A percentile compares a stretch with the other conserved stretches of the same genome.
phyloP scores from a whole-genome alignment of 2,329 filamentous ascomycete genomes.

The Botryotinia narcissicola region DNA sequence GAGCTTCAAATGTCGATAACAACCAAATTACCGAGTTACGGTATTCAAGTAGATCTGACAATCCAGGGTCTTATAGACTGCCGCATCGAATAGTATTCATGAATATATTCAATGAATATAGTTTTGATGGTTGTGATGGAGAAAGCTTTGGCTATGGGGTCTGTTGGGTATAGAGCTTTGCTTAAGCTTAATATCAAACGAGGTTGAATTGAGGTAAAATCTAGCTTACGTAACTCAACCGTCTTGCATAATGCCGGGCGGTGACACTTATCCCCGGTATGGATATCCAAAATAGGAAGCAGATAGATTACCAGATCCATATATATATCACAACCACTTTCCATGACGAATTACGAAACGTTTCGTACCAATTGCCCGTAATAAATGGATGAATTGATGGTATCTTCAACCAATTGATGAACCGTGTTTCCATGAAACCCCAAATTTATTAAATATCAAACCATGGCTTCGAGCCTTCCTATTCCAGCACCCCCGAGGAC shows the following conservation, averaged over 20 bases:
- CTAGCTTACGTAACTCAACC: constrained; percentile 4
- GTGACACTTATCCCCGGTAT: not conserved
- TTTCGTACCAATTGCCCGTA: constrained; percentile 1
- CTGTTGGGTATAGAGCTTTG: constrained; percentile 15
- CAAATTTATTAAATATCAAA: constrained; percentile 13
- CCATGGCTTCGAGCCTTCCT: constrained; percentile 58
- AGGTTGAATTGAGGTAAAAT: constrained; percentile 14
- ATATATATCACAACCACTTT: constrained; percentile 17
- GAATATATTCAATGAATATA: not conserved
- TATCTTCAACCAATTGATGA: constrained; percentile 8
- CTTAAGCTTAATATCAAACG: constrained; percentile 2
- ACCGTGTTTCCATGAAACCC: constrained; percentile 9
- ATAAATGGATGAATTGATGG: not conserved
- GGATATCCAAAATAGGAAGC: constrained; percentile 11
- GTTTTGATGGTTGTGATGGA: not conserved
- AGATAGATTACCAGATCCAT: constrained; percentile 21
- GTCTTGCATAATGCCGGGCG: not conserved
- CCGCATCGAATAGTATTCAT: not conserved
- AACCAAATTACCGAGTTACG: not conserved
- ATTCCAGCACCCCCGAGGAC: constrained; percentile 61
- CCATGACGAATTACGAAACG: constrained; percentile 12
- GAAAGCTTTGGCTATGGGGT: constrained; percentile 4
- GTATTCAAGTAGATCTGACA: not conserved
- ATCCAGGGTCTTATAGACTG: not conserved
- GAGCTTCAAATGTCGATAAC: not conserved